These are phyloP conservation scores for Macadamia tetraphylla DNA, from an alignment of 164 flowering plant species.

Conservation along the genomic window DNA sequence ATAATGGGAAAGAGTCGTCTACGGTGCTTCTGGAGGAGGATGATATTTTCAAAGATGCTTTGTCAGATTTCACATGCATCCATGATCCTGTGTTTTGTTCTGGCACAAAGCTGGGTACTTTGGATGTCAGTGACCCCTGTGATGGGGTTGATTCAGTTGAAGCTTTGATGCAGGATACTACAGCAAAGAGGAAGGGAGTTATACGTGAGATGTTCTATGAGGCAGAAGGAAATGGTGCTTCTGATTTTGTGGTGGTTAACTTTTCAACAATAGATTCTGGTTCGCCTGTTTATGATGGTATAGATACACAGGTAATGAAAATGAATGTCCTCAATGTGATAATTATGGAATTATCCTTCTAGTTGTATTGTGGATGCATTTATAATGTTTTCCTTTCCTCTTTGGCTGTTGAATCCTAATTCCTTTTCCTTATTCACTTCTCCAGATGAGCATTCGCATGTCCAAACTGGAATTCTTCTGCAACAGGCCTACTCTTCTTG, in stretches of 20 bases:
- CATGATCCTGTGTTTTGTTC: conserved; percentile 25
- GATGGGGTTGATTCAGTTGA: conserved; percentile 33
- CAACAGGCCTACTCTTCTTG: conserved; percentile 92
- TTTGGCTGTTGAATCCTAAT: too few species aligned
- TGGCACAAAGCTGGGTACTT: conserved; percentile 5
- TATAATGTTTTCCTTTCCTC: neutral
- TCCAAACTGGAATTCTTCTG: conserved; percentile 88
- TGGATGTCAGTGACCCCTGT: conserved; percentile 12
- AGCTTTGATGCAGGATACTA: conserved; percentile 26
- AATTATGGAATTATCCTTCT: neutral
- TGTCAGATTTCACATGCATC: conserved; percentile 60
- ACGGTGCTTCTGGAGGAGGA: conserved; percentile 50
- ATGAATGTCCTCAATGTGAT: neutral
- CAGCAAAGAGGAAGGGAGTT: conserved; percentile 28
- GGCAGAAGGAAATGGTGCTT: conserved; percentile 50
- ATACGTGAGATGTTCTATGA: conserved; percentile 66
- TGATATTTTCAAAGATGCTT: conserved; percentile 78
- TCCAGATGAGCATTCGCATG: conserved; percentile 92
- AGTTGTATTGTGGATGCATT: neutral
- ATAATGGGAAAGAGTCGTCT: conserved; percentile 26
- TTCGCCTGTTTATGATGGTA: conserved; percentile 76
- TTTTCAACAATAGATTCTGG: conserved; percentile 55
- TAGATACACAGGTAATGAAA: conserved; percentile 75
- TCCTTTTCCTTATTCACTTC: conserved; percentile 3
- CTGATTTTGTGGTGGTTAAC: conserved; percentile 75